Conservation (phyloP, 148 eudicot species). For the Beta vulgaris region DNA sequence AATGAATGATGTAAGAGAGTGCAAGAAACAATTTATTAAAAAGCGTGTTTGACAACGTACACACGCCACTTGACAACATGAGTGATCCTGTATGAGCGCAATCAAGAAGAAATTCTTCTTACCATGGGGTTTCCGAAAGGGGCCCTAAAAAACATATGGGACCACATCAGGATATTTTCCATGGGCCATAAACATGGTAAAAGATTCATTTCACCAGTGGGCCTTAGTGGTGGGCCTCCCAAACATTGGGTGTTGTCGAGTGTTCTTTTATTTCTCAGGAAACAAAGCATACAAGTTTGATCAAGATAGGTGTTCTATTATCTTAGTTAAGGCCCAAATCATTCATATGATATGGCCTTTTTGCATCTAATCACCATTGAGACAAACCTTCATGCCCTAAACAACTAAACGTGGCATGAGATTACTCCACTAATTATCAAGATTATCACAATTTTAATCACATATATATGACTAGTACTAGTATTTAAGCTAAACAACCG, state of each 20-base stretch:
- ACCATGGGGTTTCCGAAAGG: too few relatives aligned
- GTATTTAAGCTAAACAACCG: slow-evolving; percentile 12
- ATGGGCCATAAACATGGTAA: neutral
- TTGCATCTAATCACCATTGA: slow-evolving; percentile 7
- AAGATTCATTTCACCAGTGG: neutral
- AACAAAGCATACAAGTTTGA: slow-evolving; percentile 1
- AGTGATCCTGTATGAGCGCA: too few relatives aligned
- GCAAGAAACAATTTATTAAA: too few relatives aligned
- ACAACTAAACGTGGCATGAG: neutral
- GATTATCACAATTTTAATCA: neutral
- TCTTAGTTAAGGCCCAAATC: neutral
- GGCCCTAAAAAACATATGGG: too few relatives aligned
- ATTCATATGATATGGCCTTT: neutral
- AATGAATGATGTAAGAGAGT: too few relatives aligned
- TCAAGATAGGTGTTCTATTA: neutral
- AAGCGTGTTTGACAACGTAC: too few relatives aligned
- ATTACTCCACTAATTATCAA: neutral
- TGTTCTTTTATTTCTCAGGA: neutral
- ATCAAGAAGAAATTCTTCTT: too few relatives aligned
- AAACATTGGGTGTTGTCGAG: slow-evolving; percentile 12
- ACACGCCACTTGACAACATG: too few relatives aligned
- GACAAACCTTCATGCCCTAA: slow-evolving; percentile 9
- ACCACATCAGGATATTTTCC: neutral
- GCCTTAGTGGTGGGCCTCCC: slow-evolving; percentile 2
- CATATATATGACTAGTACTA: neutral